A percentile compares a stretch with the other conserved stretches of the same genome.
These are phyloP conservation scores for Quercus glauca DNA, from an alignment of 306 rosid genomes.

Conservation along the genomic window DNA sequence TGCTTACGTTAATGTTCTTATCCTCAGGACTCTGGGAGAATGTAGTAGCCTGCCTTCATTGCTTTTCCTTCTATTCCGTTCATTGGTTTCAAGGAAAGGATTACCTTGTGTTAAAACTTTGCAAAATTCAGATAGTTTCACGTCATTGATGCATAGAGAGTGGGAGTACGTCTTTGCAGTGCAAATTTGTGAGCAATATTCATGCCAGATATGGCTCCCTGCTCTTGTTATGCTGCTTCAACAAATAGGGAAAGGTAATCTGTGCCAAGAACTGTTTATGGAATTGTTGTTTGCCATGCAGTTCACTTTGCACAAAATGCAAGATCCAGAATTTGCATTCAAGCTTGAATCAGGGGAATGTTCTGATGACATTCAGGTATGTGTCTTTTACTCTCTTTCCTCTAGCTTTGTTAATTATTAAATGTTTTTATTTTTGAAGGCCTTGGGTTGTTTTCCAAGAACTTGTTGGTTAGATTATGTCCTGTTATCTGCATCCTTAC, in stretches of 20 bases:
- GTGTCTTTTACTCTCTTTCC: neutral
- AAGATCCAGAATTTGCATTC: conserved; percentile 75
- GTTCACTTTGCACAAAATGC: conserved; percentile 64
- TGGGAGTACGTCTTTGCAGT: conserved; percentile 80
- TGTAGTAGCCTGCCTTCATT: conserved; percentile 70
- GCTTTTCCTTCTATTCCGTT: conserved; percentile 65
- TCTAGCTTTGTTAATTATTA: neutral
- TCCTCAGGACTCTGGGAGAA: conserved; percentile 81
- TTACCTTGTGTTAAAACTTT: conserved; percentile 23
- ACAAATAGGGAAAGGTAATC: conserved; percentile 28
- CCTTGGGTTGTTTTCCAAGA: neutral
- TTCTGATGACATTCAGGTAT: conserved; percentile 69
- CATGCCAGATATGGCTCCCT: conserved; percentile 83
- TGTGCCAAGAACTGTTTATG: conserved; percentile 32
- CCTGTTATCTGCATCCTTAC: neutral
- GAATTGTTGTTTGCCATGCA: conserved; percentile 67
- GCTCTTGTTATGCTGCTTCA: conserved; percentile 58
- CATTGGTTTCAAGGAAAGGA: conserved; percentile 64
- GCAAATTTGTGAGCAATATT: conserved; percentile 71
- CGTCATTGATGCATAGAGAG: conserved; percentile 42
- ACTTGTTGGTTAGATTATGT: neutral
- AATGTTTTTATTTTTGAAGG: neutral
- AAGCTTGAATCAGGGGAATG: conserved; percentile 59
- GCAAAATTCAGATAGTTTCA: conserved; percentile 38
- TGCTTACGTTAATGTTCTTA: conserved; percentile 18